Base-by-base conservation (phyloP, 23 red algal species). In the Agarophyton chilense region DNA sequence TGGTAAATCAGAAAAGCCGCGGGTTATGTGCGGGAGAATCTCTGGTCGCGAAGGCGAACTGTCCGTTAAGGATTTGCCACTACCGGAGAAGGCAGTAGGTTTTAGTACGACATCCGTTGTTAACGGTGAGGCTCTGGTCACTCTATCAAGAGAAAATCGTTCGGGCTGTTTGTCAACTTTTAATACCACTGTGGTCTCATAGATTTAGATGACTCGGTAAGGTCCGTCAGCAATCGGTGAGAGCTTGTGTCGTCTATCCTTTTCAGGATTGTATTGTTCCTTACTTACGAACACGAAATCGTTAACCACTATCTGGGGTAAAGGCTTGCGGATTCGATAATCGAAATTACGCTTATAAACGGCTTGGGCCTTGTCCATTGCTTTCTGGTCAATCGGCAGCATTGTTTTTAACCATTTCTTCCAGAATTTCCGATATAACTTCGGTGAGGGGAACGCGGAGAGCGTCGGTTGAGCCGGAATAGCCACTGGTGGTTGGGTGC, bases 181-280 rank as follows among this genome's bases (percentile, higher is more conserved):
- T n/a, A n/a, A n/a, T 6, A 61, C 56, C 26, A 61, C 56, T 6
- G 19, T 31, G 19, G 56, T 61, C 4, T 61, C 56, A 17, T 6
- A 8, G 7, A 61, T 17, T 7, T 6, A 61, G 19, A 61, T 31
- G n/a, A 31, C 56, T 61, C 19, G 7, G 19, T 10, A 31, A 5
- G 78, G 52, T 32, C 50, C 78, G 18, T 82, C 52, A 7, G 78
- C 55, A 18, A 82, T 16, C 4, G 78, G 78, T 19, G 55, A 53
- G 8, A 82, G 52, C 33, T 82, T 82, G 52, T 82, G 55, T 28
- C 55, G 49, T 41, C 7, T 49, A 10, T 58, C 53, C 49, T 38
- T 22, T 26, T 61, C 54, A 13, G 49, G 49, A 29, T 58, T 58
- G 21, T 29, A 61, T 8, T 38, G 35, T 0, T 61, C 78, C 33